Evolutionary conservation across 2,329 filamentous ascomycete genomes (phyloP), one percentile per base, ranked within the genome.

Genomic region (Colletotrichum lupini): DNA sequence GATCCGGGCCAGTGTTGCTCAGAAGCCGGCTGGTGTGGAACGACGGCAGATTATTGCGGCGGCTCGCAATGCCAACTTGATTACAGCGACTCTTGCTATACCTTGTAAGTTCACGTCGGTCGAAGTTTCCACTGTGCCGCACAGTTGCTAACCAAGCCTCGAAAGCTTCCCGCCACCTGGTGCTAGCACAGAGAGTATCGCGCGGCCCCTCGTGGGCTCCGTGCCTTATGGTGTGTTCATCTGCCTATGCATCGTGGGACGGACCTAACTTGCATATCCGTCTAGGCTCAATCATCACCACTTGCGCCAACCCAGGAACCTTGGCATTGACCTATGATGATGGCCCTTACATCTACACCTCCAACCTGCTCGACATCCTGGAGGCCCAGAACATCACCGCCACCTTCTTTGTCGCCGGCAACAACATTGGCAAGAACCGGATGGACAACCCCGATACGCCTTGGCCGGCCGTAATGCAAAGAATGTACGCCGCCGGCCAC

Each of bases 311-410:
- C 14, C 80, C 81, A 1, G 82, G 81, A n/a, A 78, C 79, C 69
- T 78, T 86, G 55, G 85, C 86, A 4, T 77, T 88, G 42, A 87
- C 85, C 1, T 87, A 85, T 75, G 86, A 87, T 73, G 86, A 88
- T 63, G 85, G 85, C 0, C 86, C 86, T 0, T 84, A 80, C 68
- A 68, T 76, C 4, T 87, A 83, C 76, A 88, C 86, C 3, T 76
- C 77, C 11, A 77, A 79, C 11, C 77, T 88, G 4, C 82, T 88
- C 24, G 81, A 86, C 63, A 64, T 83, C 1, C 74, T 85, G 11
- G 78, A 80, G 32, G 61, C 77, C 11, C 76, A 78, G 46, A 61
- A 80, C 2, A 77, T 80, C 65, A 82, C 80, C 49, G 84, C 81
- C 9, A 86, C 84, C 28, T 84, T 83, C 76, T 87, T 86, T 76